Conservation (phyloP, 1,284 basidiomycete genomes). For the Apiotrichum montevideense region DNA sequence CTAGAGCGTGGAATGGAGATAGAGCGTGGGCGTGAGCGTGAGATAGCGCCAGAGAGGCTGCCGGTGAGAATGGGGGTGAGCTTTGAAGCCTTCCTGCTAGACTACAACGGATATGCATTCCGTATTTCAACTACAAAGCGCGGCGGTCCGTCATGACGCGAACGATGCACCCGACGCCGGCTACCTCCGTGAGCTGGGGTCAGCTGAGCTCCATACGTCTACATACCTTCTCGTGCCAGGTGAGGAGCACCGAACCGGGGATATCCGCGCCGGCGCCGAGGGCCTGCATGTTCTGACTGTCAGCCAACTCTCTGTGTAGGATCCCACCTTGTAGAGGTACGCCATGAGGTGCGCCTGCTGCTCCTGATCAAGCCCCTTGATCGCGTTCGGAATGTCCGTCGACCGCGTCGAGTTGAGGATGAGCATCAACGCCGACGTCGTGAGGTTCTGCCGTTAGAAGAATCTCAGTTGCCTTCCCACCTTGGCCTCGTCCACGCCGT, state of each 20-base stretch:
- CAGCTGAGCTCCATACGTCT: not conserved
- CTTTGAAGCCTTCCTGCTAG: constrained; percentile 4
- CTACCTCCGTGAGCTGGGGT: constrained; percentile 80
- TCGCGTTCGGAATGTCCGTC: constrained; percentile 71
- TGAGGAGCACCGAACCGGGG: constrained; percentile 80
- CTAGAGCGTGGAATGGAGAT: too few relatives aligned
- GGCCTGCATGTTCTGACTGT: constrained; percentile 26
- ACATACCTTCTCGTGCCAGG: constrained; percentile 91
- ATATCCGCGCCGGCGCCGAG: constrained; percentile 74
- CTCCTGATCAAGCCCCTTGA: constrained; percentile 69
- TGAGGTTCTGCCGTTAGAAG: constrained; percentile 55
- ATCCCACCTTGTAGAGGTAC: constrained; percentile 77
- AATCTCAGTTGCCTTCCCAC: constrained; percentile 46
- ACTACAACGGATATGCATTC: constrained; percentile 18
- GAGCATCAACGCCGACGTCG: constrained; percentile 76
- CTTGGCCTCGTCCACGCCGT: constrained; percentile 79
- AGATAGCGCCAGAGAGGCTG: not conserved
- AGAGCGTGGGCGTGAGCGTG: not conserved
- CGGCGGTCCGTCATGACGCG: constrained; percentile 94
- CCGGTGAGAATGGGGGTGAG: too few relatives aligned
- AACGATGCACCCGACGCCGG: constrained; percentile 94
- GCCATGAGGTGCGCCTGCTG: constrained; percentile 95
- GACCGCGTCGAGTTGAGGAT: constrained; percentile 93
- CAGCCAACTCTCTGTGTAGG: not conserved
- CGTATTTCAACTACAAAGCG: constrained; percentile 54